Base-by-base conservation (phyloP, 805 yeast genomes). In the Hyphopichia homilentoma region DNA sequence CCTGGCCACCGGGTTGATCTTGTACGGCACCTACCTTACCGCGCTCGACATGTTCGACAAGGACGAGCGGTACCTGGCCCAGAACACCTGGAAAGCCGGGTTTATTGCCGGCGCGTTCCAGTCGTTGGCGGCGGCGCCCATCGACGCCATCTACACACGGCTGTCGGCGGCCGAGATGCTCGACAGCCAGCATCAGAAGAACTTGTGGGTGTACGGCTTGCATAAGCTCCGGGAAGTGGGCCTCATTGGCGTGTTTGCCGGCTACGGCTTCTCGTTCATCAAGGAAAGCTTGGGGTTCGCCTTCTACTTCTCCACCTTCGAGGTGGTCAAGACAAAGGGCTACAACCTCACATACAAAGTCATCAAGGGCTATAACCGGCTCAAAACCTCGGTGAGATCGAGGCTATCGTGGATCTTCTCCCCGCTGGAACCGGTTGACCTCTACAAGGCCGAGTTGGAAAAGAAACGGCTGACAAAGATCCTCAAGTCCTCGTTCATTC, bases 101-200 rank as follows among this genome's bases (percentile, higher is more conserved):
- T 77, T 81, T 35, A 42, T 85, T 0, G 96, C 96, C 0, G 97
- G 97, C 1, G 77, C 81, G 0, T 77, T 79, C 16, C 96, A 93
- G 47, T 83, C 95, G n/a, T 60, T 86, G 12, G 89, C 86, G 1
- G 95, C 96, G 2, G 90, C 96, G 2, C 97, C 97, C 0, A 69
- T 90, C 4, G 97, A 90, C 58, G 96, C 97, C 6, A 77, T 90
- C 3, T 84, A 82, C 49, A 77, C 95, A 2, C 69, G 97, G 43
- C 84, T 89, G 42, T 71, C 79, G 2, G 81, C 86, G 4, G 75
- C 82, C 7, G 95, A 87, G 43, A 60, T 89, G 33, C 57, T 86
- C 11, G 70, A 73, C 32, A 84, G 87, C 5, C 48, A 71, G 20
- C 80, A 84, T 55, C 74, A 74, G 36, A 27, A 27, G 20, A 82